Evolutionary conservation across 31 red algal species (phyloP).

Genomic region (Odonthalia washingtoniensis): DNA sequence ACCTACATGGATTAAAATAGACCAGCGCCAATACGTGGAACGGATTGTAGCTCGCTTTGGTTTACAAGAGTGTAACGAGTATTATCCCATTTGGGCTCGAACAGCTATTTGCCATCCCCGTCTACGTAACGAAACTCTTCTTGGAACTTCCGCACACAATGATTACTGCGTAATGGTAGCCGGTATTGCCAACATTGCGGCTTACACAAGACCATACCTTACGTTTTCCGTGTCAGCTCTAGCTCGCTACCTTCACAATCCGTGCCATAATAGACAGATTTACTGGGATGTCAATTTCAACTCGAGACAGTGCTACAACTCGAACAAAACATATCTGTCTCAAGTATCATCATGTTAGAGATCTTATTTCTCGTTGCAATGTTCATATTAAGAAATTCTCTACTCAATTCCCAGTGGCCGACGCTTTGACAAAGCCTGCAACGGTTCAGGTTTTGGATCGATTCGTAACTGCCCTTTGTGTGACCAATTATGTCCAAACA

Average conservation of each 20-base stretch:
- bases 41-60: background rate
- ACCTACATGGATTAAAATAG: background rate
- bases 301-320: no score
- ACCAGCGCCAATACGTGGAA: background rate
- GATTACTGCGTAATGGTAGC: constrained; percentile 5
- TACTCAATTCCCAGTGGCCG: no score
- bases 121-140: background rate
- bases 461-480: no score
- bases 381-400: no score
- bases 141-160: background rate
- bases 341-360: constrained; percentile 4
- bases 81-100: background rate
- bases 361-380: no score
- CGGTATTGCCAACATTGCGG: background rate
- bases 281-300: background rate
- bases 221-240: no score
- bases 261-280: background rate
- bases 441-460: no score
- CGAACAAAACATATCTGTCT: background rate
- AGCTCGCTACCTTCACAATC: constrained; percentile 19
- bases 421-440: no score
- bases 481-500: no score
- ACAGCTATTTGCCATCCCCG: background rate
- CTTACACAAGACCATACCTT: constrained; percentile 37
- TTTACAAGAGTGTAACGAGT: background rate